These are phyloP conservation scores for Microdochium nivale DNA, from an alignment of 2,329 filamentous ascomycete genomes.

Conservation along the genomic window DNA sequence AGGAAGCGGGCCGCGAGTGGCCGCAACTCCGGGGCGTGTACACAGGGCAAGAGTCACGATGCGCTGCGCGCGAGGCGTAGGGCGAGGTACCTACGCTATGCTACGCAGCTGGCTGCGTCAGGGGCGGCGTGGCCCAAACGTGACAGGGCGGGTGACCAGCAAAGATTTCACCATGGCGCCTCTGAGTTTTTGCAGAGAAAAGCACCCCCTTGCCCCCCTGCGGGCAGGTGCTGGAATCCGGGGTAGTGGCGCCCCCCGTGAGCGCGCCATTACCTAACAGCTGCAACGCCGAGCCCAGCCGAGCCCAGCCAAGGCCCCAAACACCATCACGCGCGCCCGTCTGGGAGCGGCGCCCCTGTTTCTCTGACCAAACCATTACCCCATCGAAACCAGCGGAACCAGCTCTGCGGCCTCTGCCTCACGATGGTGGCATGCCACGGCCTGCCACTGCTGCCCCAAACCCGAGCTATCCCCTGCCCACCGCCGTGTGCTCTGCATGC, in stretches of 20 bases:
- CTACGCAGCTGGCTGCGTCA: no score
- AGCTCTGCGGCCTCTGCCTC: no score
- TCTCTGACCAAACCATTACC: neutral
- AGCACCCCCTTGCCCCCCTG: neutral
- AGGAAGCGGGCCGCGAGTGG: neutral
- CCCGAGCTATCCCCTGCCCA: no score
- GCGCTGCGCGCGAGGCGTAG: neutral
- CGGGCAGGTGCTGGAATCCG: neutral
- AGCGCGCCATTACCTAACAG: neutral
- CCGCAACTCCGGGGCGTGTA: neutral
- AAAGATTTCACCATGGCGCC: neutral
- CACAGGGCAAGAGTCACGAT: neutral
- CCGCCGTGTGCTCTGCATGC: no score
- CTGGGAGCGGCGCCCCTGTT: no score
- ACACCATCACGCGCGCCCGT: neutral
- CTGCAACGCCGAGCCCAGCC: neutral
- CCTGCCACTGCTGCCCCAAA: neutral
- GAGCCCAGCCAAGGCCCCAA: neutral
- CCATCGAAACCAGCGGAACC: neutral
- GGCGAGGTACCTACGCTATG: no score
- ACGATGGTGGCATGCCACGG: neutral
- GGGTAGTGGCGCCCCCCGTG: neutral
- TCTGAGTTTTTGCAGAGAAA: no score
- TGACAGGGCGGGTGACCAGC: neutral
- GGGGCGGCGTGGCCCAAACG: neutral